A percentile compares a stretch with the other conserved stretches of the same genome.
These are phyloP conservation scores for Tremella fuciformis DNA, from an alignment of 768 basidiomycete species.

Conservation along the genomic window DNA sequence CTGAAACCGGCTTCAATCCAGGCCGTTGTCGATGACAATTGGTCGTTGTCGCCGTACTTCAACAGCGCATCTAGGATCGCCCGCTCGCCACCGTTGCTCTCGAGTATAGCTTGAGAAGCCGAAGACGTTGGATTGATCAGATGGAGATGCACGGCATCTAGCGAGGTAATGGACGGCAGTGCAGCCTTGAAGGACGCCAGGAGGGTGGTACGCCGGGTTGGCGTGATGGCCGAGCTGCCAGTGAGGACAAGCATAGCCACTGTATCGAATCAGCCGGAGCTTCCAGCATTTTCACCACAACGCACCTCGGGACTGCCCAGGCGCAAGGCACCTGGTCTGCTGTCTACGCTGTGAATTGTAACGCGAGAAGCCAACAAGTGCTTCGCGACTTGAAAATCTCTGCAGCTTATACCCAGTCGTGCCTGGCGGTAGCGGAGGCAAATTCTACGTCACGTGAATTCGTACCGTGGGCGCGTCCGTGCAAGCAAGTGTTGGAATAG, in stretches of 20 bases:
- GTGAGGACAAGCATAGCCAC: slow-evolving; percentile 68
- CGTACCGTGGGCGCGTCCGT: too few relatives aligned
- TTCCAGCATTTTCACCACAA: too few relatives aligned
- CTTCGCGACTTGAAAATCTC: too few relatives aligned
- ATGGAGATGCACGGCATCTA: slow-evolving; percentile 85
- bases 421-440: too few relatives aligned
- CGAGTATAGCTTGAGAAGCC: slow-evolving; percentile 57
- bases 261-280: too few relatives aligned
- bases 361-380: too few relatives aligned
- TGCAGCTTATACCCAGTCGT: too few relatives aligned
- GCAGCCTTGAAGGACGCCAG: slow-evolving; percentile 61
- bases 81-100: slow-evolving; percentile 56
- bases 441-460: too few relatives aligned
- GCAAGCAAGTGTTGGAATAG: too few relatives aligned
- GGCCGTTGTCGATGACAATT: slow-evolving; percentile 32
- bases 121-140: slow-evolving; percentile 65
- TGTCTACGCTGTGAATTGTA: too few relatives aligned
- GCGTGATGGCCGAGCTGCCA: slow-evolving; percentile 73
- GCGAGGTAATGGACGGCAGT: slow-evolving; percentile 60
- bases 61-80: slow-evolving; percentile 68
- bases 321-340: too few relatives aligned
- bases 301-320: too few relatives aligned
- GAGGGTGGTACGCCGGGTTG: slow-evolving; percentile 66
- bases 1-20: slow-evolving; percentile 45
- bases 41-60: slow-evolving; percentile 73